A percentile compares a stretch with the other conserved stretches of the same genome.
phyloP scores from a whole-genome alignment of 768 basidiomycete species.

The Daedaleopsis sinensis region DNA sequence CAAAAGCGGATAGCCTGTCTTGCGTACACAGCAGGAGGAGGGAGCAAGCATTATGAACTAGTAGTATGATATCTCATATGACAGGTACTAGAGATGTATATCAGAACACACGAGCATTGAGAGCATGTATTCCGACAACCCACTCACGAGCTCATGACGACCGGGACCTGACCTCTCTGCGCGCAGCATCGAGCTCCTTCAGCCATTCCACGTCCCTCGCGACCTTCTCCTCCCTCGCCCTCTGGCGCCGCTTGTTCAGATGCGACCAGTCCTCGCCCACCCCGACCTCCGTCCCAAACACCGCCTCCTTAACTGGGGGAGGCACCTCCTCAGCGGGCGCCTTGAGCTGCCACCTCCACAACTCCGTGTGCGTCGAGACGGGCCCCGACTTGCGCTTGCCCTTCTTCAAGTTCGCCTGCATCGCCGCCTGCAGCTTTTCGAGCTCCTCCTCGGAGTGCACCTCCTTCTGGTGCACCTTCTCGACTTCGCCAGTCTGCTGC shows the following conservation, averaged over 20 bases:
- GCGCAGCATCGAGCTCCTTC: conserved; percentile 36
- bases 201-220: conserved; percentile 43
- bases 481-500: conserved; percentile 42
- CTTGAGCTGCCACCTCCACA: conserved; percentile 46
- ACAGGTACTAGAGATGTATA: not conserved
- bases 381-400: conserved; percentile 2
- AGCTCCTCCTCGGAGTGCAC: conserved; percentile 33
- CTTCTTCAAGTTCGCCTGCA: conserved; percentile 29
- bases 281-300: conserved; percentile 45
- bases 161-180: conserved; percentile 14
- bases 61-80: too few relatives aligned
- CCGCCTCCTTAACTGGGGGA: conserved; percentile 6
- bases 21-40: too few relatives aligned
- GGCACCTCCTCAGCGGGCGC: not conserved
- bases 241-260: conserved; percentile 56
- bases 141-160: conserved; percentile 6
- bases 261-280: conserved; percentile 56
- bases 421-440: conserved; percentile 20
- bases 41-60: too few relatives aligned
- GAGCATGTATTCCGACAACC: not conserved
- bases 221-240: conserved; percentile 50
- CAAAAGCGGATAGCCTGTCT: too few relatives aligned
- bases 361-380: conserved; percentile 31
- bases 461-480: conserved; percentile 42
- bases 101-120: not conserved